Evolutionary conservation across 805 yeast species (phyloP).

Genomic region (Teunomyces barrocoloradensis): DNA sequence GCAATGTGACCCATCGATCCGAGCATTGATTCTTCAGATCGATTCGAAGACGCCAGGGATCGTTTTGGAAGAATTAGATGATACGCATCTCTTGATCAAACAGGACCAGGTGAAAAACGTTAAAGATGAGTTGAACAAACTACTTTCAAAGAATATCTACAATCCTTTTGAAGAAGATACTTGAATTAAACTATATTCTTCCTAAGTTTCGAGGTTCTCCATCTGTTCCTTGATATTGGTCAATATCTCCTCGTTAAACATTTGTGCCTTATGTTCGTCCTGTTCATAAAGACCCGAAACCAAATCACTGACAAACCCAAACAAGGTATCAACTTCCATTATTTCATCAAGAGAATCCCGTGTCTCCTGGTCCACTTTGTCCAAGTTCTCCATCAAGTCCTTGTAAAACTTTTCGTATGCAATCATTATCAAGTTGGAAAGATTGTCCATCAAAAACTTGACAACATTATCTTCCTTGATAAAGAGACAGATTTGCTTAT

Average conservation of each 20-base stretch:
- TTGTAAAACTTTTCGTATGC: constrained; percentile 56
- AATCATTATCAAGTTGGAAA: constrained; percentile 50
- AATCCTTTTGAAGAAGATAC: constrained; percentile 69
- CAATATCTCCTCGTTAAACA: constrained; percentile 27
- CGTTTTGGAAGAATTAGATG: constrained; percentile 75
- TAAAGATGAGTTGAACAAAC: constrained; percentile 70
- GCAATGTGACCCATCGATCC: constrained; percentile 85
- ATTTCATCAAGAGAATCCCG: constrained; percentile 41
- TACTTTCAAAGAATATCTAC: constrained; percentile 80
- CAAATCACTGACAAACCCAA: constrained; percentile 45
- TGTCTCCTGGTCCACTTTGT: constrained; percentile 19
- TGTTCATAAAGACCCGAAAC: constrained; percentile 21
- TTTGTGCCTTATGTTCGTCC: constrained; percentile 9
- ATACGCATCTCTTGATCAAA: constrained; percentile 82
- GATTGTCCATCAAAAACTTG: constrained; percentile 27
- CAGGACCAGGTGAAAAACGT: constrained; percentile 72
- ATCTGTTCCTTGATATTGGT: constrained; percentile 14
- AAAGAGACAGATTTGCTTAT: constrained; percentile 50
- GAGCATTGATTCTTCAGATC: constrained; percentile 78
- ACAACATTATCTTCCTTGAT: constrained; percentile 52
- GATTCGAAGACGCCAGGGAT: constrained; percentile 78
- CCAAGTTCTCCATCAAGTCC: constrained; percentile 22
- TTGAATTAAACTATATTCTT: background rate
- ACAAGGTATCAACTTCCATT: constrained; percentile 63
- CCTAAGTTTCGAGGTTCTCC: background rate